These are phyloP conservation scores for Clonostachys sp. DNA, from an alignment of 2,329 filamentous ascomycete genomes.

Conservation along the genomic window DNA sequence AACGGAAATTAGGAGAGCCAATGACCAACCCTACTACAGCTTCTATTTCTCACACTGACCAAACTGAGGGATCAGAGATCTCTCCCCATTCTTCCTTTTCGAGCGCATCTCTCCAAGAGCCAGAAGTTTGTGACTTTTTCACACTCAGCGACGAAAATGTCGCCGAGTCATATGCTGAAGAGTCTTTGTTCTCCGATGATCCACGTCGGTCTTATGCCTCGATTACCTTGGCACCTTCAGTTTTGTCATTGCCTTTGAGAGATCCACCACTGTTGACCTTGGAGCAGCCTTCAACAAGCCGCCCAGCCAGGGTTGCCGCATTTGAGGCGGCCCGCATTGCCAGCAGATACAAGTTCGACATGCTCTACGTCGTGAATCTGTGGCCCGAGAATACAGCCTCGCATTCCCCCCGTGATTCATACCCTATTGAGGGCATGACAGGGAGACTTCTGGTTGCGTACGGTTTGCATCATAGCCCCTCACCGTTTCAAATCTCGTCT, in stretches of 20 bases:
- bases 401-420: background rate
- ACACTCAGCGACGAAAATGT: slow-evolving; percentile 54
- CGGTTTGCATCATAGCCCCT: slow-evolving; percentile 43
- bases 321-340: slow-evolving; percentile 52
- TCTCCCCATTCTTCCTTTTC: slow-evolving; percentile 11
- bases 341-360: slow-evolving; percentile 49
- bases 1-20: slow-evolving; percentile 15
- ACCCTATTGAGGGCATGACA: slow-evolving; percentile 22
- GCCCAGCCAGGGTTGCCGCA: slow-evolving; percentile 41
- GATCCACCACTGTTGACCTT: slow-evolving; percentile 32
- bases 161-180: slow-evolving; percentile 33
- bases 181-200: background rate
- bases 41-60: background rate
- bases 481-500: slow-evolving; percentile 46
- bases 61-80: slow-evolving; percentile 3
- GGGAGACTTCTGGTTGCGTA: slow-evolving; percentile 51
- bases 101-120: slow-evolving; percentile 39
- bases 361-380: slow-evolving; percentile 54
- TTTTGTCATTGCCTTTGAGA: slow-evolving; percentile 13
- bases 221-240: slow-evolving; percentile 3
- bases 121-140: slow-evolving; percentile 48
- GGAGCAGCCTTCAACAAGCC: slow-evolving; percentile 35
- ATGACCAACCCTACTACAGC: slow-evolving; percentile 9
- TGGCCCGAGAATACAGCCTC: slow-evolving; percentile 36
- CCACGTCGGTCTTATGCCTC: background rate